Conservation (phyloP, 2,329 filamentous ascomycete genomes). For the Malbranchea zuffiana region DNA sequence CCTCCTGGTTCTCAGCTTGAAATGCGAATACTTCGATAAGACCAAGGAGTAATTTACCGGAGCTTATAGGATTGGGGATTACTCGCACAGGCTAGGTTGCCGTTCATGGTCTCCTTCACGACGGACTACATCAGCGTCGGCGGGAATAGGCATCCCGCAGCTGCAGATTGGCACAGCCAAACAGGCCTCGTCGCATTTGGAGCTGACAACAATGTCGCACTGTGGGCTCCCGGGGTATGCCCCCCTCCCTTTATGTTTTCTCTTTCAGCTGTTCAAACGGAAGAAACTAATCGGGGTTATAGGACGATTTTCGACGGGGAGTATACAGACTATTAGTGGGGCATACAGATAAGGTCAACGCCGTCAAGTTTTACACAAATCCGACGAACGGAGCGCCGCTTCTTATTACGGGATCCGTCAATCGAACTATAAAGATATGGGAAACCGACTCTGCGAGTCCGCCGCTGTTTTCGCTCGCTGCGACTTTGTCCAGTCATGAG, state of each 20-base stretch:
- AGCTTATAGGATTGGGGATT: too few species aligned
- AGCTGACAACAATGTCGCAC: constrained; percentile 73
- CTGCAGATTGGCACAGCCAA: constrained; percentile 72
- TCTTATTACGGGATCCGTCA: constrained; percentile 70
- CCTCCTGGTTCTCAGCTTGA: too few species aligned
- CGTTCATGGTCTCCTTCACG: constrained; percentile 29
- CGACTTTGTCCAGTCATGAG: constrained; percentile 55
- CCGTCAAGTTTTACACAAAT: constrained; percentile 62
- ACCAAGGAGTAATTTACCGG: too few species aligned
- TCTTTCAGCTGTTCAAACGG: not conserved
- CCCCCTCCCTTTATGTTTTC: constrained; percentile 5
- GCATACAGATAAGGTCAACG: constrained; percentile 71
- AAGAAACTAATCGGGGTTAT: constrained; percentile 5
- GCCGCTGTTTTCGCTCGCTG: constrained; percentile 31
- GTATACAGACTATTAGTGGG: constrained; percentile 58
- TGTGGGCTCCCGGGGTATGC: constrained; percentile 73
- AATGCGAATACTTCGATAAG: too few species aligned
- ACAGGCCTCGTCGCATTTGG: constrained; percentile 73
- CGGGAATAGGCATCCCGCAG: constrained; percentile 79
- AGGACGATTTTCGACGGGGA: constrained; percentile 44
- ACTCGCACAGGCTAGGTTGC: constrained; percentile 1
- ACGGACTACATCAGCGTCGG: constrained; percentile 59
- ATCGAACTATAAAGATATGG: constrained; percentile 63
- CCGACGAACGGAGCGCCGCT: constrained; percentile 41
- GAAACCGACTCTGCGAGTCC: constrained; percentile 20